A percentile compares a stretch with the other conserved stretches of the same genome.
These are phyloP conservation scores for Corynascus novoguineensis DNA, from an alignment of 495 filamentous ascomycete genomes.

Conservation along the genomic window DNA sequence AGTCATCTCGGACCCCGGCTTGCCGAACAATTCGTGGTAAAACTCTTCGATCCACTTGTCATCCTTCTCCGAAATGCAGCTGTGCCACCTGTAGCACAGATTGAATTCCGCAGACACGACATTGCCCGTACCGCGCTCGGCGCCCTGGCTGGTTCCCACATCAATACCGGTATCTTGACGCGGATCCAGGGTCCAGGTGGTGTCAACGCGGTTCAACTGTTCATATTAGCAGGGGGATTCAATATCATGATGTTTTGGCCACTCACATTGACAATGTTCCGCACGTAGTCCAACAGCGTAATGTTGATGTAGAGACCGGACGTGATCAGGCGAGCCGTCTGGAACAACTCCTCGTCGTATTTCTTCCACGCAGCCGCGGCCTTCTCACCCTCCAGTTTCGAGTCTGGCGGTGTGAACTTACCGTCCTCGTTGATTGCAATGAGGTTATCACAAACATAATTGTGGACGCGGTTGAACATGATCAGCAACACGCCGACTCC, in stretches of 20 bases:
- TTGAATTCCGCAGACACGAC: slow-evolving; percentile 72
- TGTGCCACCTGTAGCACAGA: slow-evolving; percentile 71
- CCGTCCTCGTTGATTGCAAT: slow-evolving; percentile 65
- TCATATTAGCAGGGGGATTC: neutral
- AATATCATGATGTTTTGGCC: neutral
- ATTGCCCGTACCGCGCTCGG: slow-evolving; percentile 58
- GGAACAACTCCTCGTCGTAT: slow-evolving; percentile 79
- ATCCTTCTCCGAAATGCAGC: slow-evolving; percentile 65
- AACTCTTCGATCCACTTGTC: slow-evolving; percentile 68
- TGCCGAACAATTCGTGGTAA: slow-evolving; percentile 59
- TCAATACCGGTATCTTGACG: slow-evolving; percentile 54
- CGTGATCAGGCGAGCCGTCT: slow-evolving; percentile 71
- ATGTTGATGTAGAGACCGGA: slow-evolving; percentile 84
- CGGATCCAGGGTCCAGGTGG: slow-evolving; percentile 76
- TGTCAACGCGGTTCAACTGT: slow-evolving; percentile 62
- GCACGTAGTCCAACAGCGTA: slow-evolving; percentile 74
- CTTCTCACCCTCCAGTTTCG: slow-evolving; percentile 43
- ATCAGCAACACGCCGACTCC: slow-evolving; percentile 74
- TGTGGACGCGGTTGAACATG: slow-evolving; percentile 75
- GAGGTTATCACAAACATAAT: slow-evolving; percentile 67
- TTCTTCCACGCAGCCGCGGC: slow-evolving; percentile 59
- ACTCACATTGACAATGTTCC: slow-evolving; percentile 67
- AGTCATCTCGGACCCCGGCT: slow-evolving; percentile 47
- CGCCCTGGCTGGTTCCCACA: slow-evolving; percentile 50
- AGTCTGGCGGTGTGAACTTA: slow-evolving; percentile 58